Evolutionary conservation across 495 filamentous ascomycete genomes (phyloP).

Genomic region (Annulohypoxylon maeteangense): DNA sequence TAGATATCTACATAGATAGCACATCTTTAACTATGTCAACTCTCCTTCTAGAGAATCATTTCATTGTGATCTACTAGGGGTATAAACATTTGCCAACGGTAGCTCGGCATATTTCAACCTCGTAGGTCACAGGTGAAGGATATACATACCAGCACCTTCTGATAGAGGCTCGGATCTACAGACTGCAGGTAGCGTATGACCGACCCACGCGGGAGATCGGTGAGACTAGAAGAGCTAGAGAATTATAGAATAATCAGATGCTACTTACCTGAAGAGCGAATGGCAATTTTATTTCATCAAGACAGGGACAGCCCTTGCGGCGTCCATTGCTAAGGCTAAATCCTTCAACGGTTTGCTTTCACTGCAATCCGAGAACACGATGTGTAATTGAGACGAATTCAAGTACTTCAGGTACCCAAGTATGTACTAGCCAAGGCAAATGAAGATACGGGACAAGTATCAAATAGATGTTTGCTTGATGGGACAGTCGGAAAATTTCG

Average conservation of each 20-base stretch:
- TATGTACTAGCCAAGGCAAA: no score
- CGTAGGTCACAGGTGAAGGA: background rate
- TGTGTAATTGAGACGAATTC: background rate
- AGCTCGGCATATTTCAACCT: background rate
- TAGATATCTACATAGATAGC: background rate
- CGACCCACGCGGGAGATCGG: conserved; percentile 6
- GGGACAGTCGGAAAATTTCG: background rate
- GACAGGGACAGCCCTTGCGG: background rate
- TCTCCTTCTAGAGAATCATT: background rate
- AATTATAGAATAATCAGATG: background rate
- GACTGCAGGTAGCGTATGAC: background rate
- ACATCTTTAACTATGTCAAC: background rate
- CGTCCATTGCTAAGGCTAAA: background rate
- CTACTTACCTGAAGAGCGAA: background rate
- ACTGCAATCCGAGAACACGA: background rate
- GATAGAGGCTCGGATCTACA: conserved; percentile 5
- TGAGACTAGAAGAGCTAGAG: conserved; percentile 12
- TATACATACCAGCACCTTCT: background rate
- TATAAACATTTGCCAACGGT: background rate
- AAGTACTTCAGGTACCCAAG: no score
- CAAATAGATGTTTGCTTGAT: conserved; percentile 16
- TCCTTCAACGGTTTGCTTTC: background rate
- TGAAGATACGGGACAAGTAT: no score
- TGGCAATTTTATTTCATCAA: background rate
- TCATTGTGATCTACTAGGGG: background rate